Evolutionary conservation across 1,284 basidiomycete genomes (phyloP).

Genomic region (Tremellales sp.): DNA sequence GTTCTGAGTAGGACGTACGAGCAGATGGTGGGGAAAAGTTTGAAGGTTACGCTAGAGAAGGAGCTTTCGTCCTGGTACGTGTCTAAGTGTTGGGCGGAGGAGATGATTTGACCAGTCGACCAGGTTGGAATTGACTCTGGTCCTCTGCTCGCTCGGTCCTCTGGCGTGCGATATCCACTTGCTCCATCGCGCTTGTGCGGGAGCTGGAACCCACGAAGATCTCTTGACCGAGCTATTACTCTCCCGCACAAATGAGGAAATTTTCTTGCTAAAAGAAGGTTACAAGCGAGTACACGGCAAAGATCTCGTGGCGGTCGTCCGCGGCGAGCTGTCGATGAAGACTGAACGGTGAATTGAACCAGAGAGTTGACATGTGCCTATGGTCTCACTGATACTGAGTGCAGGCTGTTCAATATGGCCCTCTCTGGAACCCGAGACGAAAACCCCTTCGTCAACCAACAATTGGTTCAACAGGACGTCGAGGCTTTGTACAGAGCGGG

Average conservation of each 20-base stretch:
- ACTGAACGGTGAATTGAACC: slow-evolving; percentile 40
- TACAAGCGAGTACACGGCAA: slow-evolving; percentile 43
- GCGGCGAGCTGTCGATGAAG: slow-evolving; percentile 50
- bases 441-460: slow-evolving; percentile 42
- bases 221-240: slow-evolving; percentile 48
- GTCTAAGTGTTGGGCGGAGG: not conserved
- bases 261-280: slow-evolving; percentile 46
- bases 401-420: slow-evolving; percentile 48
- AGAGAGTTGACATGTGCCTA: not conserved
- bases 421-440: slow-evolving; percentile 46
- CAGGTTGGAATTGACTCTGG: slow-evolving; percentile 47
- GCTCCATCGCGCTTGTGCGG: slow-evolving; percentile 43
- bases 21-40: slow-evolving; percentile 37
- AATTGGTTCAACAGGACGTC: slow-evolving; percentile 46
- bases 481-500: slow-evolving; percentile 45
- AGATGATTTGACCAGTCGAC: not conserved
- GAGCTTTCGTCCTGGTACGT: slow-evolving; percentile 46
- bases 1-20: slow-evolving; percentile 44
- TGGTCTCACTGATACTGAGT: not conserved
- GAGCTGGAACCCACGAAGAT: slow-evolving; percentile 48
- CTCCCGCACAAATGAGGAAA: slow-evolving; percentile 47
- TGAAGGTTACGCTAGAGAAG: slow-evolving; percentile 46
- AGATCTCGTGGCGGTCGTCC: slow-evolving; percentile 39
- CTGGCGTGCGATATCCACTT: slow-evolving; percentile 45
- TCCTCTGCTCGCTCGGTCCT: slow-evolving; percentile 46